Evolutionary conservation across 208 protist species (phyloP), one percentile per base, ranked within the genome.

Genomic region (Trypanosoma rangeli): DNA sequence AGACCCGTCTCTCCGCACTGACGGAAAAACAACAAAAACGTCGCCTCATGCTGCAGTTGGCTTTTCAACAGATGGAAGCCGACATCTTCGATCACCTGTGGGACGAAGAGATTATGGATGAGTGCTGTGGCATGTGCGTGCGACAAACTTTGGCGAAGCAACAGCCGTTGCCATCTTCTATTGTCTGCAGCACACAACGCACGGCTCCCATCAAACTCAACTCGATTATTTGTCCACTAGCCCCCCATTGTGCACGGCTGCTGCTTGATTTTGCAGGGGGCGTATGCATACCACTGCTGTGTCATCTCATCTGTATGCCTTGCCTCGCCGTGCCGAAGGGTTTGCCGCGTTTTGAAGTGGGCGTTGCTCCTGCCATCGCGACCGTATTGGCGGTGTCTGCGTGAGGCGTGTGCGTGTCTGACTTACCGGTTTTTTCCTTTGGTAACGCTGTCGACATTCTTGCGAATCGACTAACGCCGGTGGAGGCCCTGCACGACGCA

Each of bases 351-450:
- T 91, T 91, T 57, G 85, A 91, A 68, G 65, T 52, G 8, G 85
- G 84, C 13, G 87, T 91, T 61, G 85, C 85, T 0, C 82, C 85
- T 1, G 85, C 85, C 39, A 72, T 91, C 16, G 85, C 85, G 2
- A 86, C 82, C 10, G 64, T 91, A 28, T 67, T 91, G 52, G 67
- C 80, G 1, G 60, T 58, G 18, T 74, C 78, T 52, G 76, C 73
- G 10, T 76, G 79, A 54, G 59, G 62, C 59, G 62, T 80, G 22
- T 10, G 46, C 5, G 80, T 88, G 8, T 66, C 59, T 16, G 56
- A 66, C 13, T 69, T 91, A 8, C 85, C 85, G 0, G 86, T 91
- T 61, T 80, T 82, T 7, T 73, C 69, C 37, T 87, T 86, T 62
- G 80, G 81, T n/a, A 75, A 87, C 46, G 28, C 60, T 1, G 77